Evolutionary conservation across 148 eudicot species (phyloP).

Genomic region (Rheum nobile): DNA sequence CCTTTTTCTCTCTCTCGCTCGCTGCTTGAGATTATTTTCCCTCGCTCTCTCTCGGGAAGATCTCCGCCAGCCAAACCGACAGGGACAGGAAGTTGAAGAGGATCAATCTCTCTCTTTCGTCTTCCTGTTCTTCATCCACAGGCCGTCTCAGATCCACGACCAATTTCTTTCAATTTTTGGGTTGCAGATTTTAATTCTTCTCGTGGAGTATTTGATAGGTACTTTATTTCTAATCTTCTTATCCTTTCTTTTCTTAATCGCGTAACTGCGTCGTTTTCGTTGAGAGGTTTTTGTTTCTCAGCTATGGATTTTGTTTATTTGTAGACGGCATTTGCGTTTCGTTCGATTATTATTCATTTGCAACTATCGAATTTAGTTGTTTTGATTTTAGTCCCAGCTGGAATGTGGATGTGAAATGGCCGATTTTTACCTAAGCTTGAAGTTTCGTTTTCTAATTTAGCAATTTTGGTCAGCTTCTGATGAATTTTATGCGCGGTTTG

Average conservation of each 20-base stretch:
- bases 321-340: not conserved
- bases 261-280: not conserved
- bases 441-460: not conserved
- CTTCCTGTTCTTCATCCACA: conserved; percentile 4
- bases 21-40: conserved; percentile 3
- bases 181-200: not conserved
- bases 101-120: conserved; percentile 2
- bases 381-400: not conserved
- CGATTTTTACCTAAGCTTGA: not conserved
- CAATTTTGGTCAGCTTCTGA: not conserved
- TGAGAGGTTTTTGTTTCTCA: not conserved
- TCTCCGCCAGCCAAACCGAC: conserved; percentile 7
- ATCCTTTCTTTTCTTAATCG: not conserved
- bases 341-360: not conserved
- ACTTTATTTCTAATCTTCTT: not conserved
- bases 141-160: conserved; percentile 4
- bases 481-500: not conserved
- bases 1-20: conserved; percentile 4
- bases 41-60: conserved; percentile 6
- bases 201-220: not conserved
- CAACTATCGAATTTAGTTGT: not conserved
- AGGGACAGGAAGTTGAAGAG: conserved; percentile 6
- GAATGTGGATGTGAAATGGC: not conserved
- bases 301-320: not conserved
- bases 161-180: not conserved